A percentile compares a stretch with the other conserved stretches of the same genome.
Evolutionary conservation across 805 yeast species (phyloP).

Genomic region (Wickerhamomyces subpelliculosus): DNA sequence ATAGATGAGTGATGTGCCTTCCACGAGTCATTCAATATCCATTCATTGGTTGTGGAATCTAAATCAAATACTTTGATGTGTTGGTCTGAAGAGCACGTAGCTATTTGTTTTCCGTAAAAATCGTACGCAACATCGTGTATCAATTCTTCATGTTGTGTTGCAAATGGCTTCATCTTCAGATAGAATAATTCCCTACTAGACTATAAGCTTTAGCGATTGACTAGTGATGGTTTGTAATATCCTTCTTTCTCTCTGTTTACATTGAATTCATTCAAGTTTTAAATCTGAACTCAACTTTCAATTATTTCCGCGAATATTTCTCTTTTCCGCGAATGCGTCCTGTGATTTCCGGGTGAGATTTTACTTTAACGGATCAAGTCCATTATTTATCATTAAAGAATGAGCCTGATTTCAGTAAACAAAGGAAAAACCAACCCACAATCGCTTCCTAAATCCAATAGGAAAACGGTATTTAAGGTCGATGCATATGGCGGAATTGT

Average conservation of each 20-base stretch:
- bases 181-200: neutral
- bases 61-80: conserved; percentile 84
- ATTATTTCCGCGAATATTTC: no score
- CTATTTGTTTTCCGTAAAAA: conserved; percentile 86
- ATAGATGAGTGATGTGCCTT: conserved; percentile 91
- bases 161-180: conserved; percentile 56
- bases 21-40: conserved; percentile 88
- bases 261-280: no score
- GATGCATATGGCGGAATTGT: conserved; percentile 1
- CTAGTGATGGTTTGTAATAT: no score
- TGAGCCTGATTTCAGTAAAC: no score
- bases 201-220: neutral
- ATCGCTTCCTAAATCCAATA: no score
- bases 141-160: conserved; percentile 89
- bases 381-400: no score
- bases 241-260: no score
- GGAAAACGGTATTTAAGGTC: neutral
- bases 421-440: no score
- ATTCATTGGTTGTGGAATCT: conserved; percentile 55
- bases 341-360: neutral
- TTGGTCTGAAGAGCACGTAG: conserved; percentile 94
- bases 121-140: conserved; percentile 89
- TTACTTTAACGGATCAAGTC: no score
- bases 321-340: neutral
- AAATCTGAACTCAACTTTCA: no score